Base-by-base conservation (phyloP, 2,329 filamentous ascomycete species). In the Trichoderma sp. region DNA sequence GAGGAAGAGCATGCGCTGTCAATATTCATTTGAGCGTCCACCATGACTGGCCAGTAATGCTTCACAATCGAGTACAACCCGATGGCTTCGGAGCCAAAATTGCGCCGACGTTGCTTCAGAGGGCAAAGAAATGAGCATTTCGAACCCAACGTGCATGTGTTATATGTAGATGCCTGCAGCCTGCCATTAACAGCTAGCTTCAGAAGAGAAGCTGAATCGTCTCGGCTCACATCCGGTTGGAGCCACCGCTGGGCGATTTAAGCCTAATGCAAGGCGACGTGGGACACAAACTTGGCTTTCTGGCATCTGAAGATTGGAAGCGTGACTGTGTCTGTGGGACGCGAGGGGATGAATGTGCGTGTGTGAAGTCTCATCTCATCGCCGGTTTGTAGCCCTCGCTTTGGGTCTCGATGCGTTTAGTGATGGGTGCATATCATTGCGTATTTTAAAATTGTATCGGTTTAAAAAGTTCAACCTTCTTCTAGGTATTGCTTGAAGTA, bases 161-260 rank as follows among this genome's bases (percentile, higher is more conserved):
- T 8, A 43, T 18, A 8, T 43, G 6, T 39, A 39, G 37, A 24
- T 39, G 37, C 39, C 24, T 59, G 58, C 18, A 30, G 58, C 58
- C 58, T 60, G 58, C 58, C 58, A 28, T 49, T 60, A 21, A 49
- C 18, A 60, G 58, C 58, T 60, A 60, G 58, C 58, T 46, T 60
- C 18, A 60, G 58, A 60, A 60, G 58, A 60, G 39, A 46, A 60
- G 58, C 58, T 60, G 58, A 46, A 21, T 32, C 58, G 58, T 28
- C 58, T 24, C 39, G 26, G 58, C 26, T 30, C 34, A 16, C 28
- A 18, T 46, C 58, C 37, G 37, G 24, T 18, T 39, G 56, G 56
- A n/a, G n/a, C 3, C 26, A n/a, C 46, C 46, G 5, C n/a, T 21
- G 24, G 58, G 58, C 24, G 18, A 43, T 59, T 24, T 7, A n/a